Evolutionary conservation across 768 basidiomycete genomes (phyloP).

Genomic region (Mycena epipterygia): DNA sequence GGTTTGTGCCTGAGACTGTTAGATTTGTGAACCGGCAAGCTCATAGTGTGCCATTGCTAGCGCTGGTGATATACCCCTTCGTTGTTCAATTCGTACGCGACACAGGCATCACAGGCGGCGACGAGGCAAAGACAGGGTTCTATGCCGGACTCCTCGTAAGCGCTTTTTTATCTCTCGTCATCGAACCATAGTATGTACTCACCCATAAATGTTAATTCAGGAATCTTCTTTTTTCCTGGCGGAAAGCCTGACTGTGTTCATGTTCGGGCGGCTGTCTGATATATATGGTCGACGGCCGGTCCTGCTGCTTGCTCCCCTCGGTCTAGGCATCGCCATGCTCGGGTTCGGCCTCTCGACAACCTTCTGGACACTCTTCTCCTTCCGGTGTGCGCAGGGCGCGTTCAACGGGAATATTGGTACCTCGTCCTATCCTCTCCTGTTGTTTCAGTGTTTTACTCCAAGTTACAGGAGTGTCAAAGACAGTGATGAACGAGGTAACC

Average conservation of each 20-base stretch:
- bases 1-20: not conserved
- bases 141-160: conserved; percentile 42
- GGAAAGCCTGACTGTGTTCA: conserved; percentile 38
- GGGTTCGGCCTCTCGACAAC: conserved; percentile 41
- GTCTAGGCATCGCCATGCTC: conserved; percentile 36
- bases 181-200: not conserved
- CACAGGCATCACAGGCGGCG: conserved; percentile 37
- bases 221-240: conserved; percentile 44
- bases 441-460: not conserved
- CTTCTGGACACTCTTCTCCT: conserved; percentile 33
- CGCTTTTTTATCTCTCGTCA: not conserved
- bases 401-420: conserved; percentile 34
- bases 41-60: not conserved
- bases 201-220: conserved; percentile 20
- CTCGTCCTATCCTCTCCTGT: not conserved
- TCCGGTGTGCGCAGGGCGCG: conserved; percentile 27
- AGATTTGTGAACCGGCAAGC: not conserved
- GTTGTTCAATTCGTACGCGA: conserved; percentile 40
- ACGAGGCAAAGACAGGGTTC: conserved; percentile 39
- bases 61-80: conserved; percentile 39
- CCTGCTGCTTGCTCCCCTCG: conserved; percentile 38
- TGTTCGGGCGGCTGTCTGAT: conserved; percentile 44
- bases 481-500: conserved; percentile 22
- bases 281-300: conserved; percentile 42
- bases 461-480: conserved; percentile 13